Conservation (phyloP, 352 stramenopile species). For the Globisporangium uncinulatum region DNA sequence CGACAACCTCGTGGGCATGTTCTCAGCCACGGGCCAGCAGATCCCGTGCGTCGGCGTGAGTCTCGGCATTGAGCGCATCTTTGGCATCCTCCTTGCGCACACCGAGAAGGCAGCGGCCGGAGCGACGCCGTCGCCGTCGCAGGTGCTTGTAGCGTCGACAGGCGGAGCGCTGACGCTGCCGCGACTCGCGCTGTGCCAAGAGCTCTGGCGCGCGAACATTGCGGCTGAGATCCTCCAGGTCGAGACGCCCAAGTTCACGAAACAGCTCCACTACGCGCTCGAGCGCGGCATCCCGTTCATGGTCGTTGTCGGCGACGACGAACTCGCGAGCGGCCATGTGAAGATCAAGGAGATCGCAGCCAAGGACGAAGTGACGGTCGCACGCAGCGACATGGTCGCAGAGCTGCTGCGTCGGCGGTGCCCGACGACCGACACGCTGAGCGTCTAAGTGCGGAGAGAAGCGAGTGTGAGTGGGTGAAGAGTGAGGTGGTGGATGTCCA, state of each 20-base stretch:
- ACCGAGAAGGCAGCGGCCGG: slow-evolving; percentile 55
- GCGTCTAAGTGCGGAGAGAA: slow-evolving; percentile 29
- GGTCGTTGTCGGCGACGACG: slow-evolving; percentile 96
- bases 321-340: slow-evolving; percentile 90
- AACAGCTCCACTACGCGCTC: slow-evolving; percentile 95
- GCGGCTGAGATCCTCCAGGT: slow-evolving; percentile 94
- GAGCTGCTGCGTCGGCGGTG: slow-evolving; percentile 70
- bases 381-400: slow-evolving; percentile 63
- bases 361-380: slow-evolving; percentile 87
- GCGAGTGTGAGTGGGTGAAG: too few species aligned
- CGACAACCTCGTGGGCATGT: slow-evolving; percentile 98
- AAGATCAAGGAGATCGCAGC: slow-evolving; percentile 96
- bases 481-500: not conserved
- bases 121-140: slow-evolving; percentile 34
- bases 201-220: slow-evolving; percentile 90
- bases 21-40: slow-evolving; percentile 91
- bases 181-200: slow-evolving; percentile 72
- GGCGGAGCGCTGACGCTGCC: slow-evolving; percentile 56
- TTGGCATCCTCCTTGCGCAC: slow-evolving; percentile 96
- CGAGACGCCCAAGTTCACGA: slow-evolving; percentile 97
- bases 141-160: slow-evolving; percentile 94
- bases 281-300: slow-evolving; percentile 95
- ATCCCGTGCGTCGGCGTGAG: slow-evolving; percentile 98
- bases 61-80: slow-evolving; percentile 98
- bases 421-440: slow-evolving; percentile 61